Conservation (phyloP, 225 moss, liverwort and hornwort species). For the Rhytidiadelphus loreus region DNA sequence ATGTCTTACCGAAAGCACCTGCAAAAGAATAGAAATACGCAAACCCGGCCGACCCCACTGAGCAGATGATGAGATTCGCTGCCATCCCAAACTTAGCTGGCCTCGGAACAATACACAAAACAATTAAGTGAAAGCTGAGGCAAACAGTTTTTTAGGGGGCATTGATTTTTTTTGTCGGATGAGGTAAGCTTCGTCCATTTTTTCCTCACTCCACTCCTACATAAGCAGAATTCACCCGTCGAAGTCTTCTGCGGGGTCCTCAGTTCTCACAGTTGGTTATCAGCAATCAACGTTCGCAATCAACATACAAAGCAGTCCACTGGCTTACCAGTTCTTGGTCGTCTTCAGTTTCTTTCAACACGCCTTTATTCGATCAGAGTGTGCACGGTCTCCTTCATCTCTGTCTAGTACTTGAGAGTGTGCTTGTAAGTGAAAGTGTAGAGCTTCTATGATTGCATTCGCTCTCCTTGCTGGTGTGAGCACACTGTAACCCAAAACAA, state of each 20-base stretch:
- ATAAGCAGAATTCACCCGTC: background rate
- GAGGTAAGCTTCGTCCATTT: slow-evolving; percentile 2
- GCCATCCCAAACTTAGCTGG: background rate
- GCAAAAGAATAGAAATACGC: background rate
- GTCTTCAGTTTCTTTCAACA: background rate
- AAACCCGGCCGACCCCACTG: background rate
- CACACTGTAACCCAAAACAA: background rate
- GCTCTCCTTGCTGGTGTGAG: background rate
- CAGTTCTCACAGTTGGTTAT: background rate
- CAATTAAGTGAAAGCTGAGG: background rate
- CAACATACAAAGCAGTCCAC: background rate
- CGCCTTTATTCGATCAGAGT: background rate
- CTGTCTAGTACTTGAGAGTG: background rate
- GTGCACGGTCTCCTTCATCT: background rate
- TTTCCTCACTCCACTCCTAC: background rate
- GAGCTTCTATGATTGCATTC: background rate
- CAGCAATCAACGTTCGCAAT: background rate
- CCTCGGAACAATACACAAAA: background rate
- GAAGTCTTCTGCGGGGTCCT: background rate
- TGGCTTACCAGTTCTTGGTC: background rate
- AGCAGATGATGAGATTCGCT: background rate
- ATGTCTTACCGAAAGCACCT: background rate
- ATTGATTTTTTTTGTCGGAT: background rate
- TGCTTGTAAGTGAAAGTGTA: background rate
- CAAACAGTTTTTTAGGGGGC: background rate